Conservation (phyloP, 192 early-diverging fungal genomes). For the Mortierella hygrophila region DNA sequence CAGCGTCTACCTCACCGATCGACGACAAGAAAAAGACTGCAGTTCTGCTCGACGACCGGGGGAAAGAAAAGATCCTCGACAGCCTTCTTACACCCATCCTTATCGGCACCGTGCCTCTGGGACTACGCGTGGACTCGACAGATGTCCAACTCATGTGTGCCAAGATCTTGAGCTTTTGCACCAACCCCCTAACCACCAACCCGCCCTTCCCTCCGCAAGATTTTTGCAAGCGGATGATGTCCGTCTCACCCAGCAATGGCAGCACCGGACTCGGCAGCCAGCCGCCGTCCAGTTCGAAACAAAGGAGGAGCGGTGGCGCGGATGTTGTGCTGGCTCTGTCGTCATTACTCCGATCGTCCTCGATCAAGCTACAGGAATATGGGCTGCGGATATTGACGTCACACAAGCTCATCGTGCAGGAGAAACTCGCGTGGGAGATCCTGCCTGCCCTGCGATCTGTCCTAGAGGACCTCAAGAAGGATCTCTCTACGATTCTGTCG, state of each 20-base stretch:
- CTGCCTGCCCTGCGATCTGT: slow-evolving; percentile 5
- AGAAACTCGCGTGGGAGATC: slow-evolving; percentile 12
- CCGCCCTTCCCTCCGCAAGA: slow-evolving; percentile 19
- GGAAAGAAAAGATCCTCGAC: slow-evolving; percentile 18
- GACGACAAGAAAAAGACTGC: background rate
- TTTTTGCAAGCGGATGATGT: slow-evolving; percentile 15
- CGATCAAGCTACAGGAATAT: slow-evolving; percentile 45
- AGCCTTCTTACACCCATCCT: slow-evolving; percentile 24
- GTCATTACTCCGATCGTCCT: slow-evolving; percentile 23
- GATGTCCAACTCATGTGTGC: slow-evolving; percentile 43
- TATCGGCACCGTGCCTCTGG: slow-evolving; percentile 24
- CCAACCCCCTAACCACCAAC: background rate
- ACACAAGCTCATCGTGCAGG: slow-evolving; percentile 12
- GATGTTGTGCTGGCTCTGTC: background rate
- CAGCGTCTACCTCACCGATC: background rate
- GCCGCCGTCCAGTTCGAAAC: background rate
- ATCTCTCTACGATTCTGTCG: background rate
- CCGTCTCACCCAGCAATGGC: background rate
- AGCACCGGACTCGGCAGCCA: background rate
- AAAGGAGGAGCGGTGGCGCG: background rate
- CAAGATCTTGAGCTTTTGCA: slow-evolving; percentile 39
- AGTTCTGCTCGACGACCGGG: background rate
- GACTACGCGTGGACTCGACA: slow-evolving; percentile 17
- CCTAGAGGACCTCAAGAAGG: slow-evolving; percentile 11
- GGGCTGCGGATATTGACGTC: slow-evolving; percentile 32